These are phyloP conservation scores for Mycena rosella DNA, from an alignment of 768 basidiomycete genomes.

Conservation along the genomic window DNA sequence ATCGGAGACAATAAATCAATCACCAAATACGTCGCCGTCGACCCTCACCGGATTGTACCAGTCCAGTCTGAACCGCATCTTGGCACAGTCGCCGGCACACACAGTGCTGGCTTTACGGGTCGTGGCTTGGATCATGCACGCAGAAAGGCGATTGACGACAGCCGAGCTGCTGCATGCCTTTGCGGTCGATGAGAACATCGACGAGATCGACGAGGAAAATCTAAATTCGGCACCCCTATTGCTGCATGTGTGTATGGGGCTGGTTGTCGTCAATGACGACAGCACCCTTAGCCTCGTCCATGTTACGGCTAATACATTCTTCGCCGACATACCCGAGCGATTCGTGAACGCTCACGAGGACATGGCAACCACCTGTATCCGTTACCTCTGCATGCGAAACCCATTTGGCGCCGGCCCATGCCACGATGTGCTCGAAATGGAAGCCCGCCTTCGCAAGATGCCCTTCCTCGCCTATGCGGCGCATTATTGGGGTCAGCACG, in stretches of 20 bases:
- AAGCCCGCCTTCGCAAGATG: constrained; percentile 20
- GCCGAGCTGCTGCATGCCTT: constrained; percentile 28
- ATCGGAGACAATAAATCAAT: constrained; percentile 24
- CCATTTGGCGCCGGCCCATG: constrained; percentile 16
- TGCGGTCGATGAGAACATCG: constrained; percentile 24
- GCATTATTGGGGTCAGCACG: constrained; percentile 29
- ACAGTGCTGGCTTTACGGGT: constrained; percentile 16
- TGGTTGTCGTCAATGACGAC: constrained; percentile 24
- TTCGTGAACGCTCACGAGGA: constrained; percentile 25
- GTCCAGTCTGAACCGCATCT: constrained; percentile 26
- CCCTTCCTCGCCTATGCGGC: constrained; percentile 27
- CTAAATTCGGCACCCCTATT: constrained; percentile 5
- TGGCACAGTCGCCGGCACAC: constrained; percentile 22
- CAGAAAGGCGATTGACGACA: constrained; percentile 23
- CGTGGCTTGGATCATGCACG: constrained; percentile 28
- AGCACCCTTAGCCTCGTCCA: constrained; percentile 21
- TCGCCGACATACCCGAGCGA: constrained; percentile 9
- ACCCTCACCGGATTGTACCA: constrained; percentile 26
- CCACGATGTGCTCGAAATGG: constrained; percentile 16
- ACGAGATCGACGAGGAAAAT: constrained; percentile 29
- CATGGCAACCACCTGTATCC: constrained; percentile 28
- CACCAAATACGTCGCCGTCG: constrained; percentile 20
- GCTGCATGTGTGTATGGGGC: constrained; percentile 29
- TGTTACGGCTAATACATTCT: constrained; percentile 24
- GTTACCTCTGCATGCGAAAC: constrained; percentile 25